Base-by-base conservation (phyloP, 2,329 filamentous ascomycete genomes). In the Neofusicoccum ribis region DNA sequence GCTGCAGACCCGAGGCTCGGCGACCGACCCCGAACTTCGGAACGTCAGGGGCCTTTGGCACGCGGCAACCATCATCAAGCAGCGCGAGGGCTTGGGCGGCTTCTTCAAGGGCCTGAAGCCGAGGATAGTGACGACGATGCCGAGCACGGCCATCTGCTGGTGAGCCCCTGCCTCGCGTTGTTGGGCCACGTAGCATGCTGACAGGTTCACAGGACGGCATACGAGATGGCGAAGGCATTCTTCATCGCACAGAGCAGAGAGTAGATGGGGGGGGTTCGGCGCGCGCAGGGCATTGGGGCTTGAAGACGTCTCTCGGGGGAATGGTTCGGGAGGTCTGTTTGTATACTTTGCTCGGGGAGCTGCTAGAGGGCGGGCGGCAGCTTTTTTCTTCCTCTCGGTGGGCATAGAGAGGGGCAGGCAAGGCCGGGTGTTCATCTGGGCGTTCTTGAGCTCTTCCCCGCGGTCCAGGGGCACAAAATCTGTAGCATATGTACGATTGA, bases 101-200 rank as follows among this genome's bases (percentile, higher is more conserved):
- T 99, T 98, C 80, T 93, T 97, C 81, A 93, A 96, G 76, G 95
- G 95, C 49, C 87, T 97, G 75, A 89, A 91, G 72, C 95, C 95
- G 52, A 86, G 95, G 73, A 90, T 99, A 54, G 89, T 99, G 68
- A 97, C 93, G 11, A 97, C 95, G 1, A 98, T 98, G 91, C 95
- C 95, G 20, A 97, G 93, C 81, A 99, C 95, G 39, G 95, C 95
- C n/a, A 99, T 99, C 74, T 99, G 95, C 84, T 99, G 95, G 95
- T 95, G 77, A 74, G 84, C 78, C 15, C n/a, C 34, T 39, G 31
- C 52, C 7, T 7, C 36, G 17, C 37, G 23, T 17, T 9, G 8
- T 59, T 14, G 47, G 63, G 27, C n/a, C 15, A n/a, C 11, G 39
- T 17, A 34, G 60, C 37, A n/a, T 63, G 54, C 70, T 73, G 65